Evolutionary conservation across 2,329 filamentous ascomycete species (phyloP), one percentile per base, ranked within the genome.

Genomic region (Claviceps cyperi): DNA sequence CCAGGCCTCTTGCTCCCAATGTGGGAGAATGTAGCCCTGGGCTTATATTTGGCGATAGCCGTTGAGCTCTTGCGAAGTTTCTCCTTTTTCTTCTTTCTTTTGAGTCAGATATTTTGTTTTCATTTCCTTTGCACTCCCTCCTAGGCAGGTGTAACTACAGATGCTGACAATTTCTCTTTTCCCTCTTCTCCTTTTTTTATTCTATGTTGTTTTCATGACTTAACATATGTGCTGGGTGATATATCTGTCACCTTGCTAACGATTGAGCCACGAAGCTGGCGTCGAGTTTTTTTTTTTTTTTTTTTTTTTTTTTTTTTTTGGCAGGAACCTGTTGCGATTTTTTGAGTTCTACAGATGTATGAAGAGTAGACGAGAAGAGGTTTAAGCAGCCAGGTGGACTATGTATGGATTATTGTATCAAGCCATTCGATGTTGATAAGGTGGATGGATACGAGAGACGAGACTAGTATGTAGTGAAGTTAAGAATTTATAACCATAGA

Each of bases 111-210:
- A 4, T 43, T 14, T 28, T 24, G 14, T 24, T 48, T 19, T 48
- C 13, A 22, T 21, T 41, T 46, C n/a, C 5, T 46, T 15, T 41
- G 13, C 11, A 14, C 14, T 19, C n/a, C 24, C 22, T 37, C 14
- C 32, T 19, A 22, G 24, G 24, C 17, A 21, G 17, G 24, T 22
- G 14, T 19, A 48, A 39, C n/a, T n/a, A n/a, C 24, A 22, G 28
- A 36, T 60, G 58, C 56, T 55, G 32, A 56, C 54, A 56, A 59
- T 55, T 56, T 47, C 48, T 51, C 40, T 37, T 54, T 24, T 35
- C 11, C 5, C 21, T 40, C 44, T 47, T 40, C 45, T 60, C 58
- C 56, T 53, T 24, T 57, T 54, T 57, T 60, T 56, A 55, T 47
- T 48, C 52, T 45, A 43, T 53, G 28, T 14, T 44, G 15, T 21